Base-by-base conservation (phyloP, 805 yeast species). In the Kurtzmaniella cleridarum region DNA sequence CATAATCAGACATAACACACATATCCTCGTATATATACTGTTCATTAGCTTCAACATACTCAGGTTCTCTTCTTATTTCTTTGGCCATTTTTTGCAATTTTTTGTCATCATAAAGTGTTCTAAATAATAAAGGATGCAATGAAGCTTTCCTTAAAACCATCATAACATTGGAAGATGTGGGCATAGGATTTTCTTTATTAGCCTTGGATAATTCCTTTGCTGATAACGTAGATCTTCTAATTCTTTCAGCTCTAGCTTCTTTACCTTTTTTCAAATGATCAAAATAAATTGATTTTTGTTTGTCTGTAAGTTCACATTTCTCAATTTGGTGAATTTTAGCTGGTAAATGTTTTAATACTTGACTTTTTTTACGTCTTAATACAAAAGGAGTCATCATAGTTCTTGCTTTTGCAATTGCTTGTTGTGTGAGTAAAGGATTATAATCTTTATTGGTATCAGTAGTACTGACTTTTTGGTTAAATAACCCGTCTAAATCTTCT, bases 381-480 rank as follows among this genome's bases (percentile, higher is more conserved):
- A 93, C 91, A 65, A 93, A 93, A 3, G 99, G 99, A 2, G 95
- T 84, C 98, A 93, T 91, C 97, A 93, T 91, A 4, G 93, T 84
- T 58, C 87, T 88, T 3, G 99, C 99, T 55, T 89, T 85, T 27
- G 80, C 74, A 45, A 93, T 89, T 0, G 98, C 95, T 62, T 91
- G 95, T 48, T 83, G 84, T 0, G 97, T 87, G 30, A 93, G 65
- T 32, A 93, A 69, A 2, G 96, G 96, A 49, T 86, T 85, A 54
- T 76, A 83, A 39, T 74, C 73, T 10, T 54, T 44, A 45, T 50
- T 53, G 3, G 64, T 53, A 18, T 67, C 65, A 12, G 76, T 73
- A 1, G 95, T 85, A 38, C 79, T 81, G 3, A 89, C 91, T 58
- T 81, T 83, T 62, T 90, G 96, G 60, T 84, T 84, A 68, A 93